Evolutionary conservation across 345 rosid genomes (phyloP).

Genomic region (Abelmoschus esculentus): DNA sequence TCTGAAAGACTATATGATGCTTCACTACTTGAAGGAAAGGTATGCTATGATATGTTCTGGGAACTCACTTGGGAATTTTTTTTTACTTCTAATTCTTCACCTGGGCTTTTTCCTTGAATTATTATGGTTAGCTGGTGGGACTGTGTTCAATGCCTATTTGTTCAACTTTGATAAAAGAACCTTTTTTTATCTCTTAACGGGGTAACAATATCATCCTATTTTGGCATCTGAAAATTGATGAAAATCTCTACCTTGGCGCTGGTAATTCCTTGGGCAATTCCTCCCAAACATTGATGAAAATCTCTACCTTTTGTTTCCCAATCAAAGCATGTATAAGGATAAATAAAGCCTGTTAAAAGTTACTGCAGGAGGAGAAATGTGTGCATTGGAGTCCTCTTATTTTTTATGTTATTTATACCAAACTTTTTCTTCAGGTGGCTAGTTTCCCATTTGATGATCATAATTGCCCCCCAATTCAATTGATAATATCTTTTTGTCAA

Average conservation of each 20-base stretch:
- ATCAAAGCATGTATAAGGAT: neutral
- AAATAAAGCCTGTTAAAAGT: neutral
- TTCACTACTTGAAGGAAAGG: conserved; percentile 86
- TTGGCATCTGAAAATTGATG: neutral
- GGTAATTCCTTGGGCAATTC: neutral
- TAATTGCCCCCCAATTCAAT: conserved; percentile 81
- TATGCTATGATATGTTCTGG: conserved; percentile 14
- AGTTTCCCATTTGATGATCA: conserved; percentile 90
- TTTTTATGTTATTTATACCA: neutral
- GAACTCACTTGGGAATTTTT: neutral
- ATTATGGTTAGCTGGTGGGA: neutral
- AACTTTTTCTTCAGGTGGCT: conserved; percentile 52
- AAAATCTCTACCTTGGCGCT: neutral
- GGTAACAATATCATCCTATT: neutral
- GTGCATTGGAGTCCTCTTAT: neutral
- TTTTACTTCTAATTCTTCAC: neutral
- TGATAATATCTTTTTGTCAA: conserved; percentile 66
- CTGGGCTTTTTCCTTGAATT: neutral
- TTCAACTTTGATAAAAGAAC: neutral
- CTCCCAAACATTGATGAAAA: neutral
- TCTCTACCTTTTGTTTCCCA: neutral
- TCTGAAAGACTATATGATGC: conserved; percentile 87
- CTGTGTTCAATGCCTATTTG: neutral
- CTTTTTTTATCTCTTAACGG: neutral
- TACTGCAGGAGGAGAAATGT: neutral